Conservation (phyloP, 2,329 filamentous ascomycete genomes). For the Curvularia sp. region DNA sequence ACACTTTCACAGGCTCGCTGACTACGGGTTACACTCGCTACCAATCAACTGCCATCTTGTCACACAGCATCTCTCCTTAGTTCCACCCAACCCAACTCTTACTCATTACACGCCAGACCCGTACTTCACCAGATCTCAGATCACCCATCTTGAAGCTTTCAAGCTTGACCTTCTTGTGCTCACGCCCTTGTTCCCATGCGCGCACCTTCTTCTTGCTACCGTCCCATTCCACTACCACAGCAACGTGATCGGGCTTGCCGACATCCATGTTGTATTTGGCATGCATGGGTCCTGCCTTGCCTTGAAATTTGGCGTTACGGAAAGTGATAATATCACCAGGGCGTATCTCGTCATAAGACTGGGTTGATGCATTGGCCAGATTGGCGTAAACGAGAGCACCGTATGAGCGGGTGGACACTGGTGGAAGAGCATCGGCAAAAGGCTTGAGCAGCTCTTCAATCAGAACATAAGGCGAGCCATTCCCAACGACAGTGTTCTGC, state of each 20-base stretch:
- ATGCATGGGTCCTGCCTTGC: slow-evolving; percentile 94
- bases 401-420: slow-evolving; percentile 87
- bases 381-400: slow-evolving; percentile 94
- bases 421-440: slow-evolving; percentile 75
- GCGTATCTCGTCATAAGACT: slow-evolving; percentile 91
- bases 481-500: slow-evolving; percentile 81
- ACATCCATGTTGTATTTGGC: slow-evolving; percentile 91
- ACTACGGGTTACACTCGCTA: not conserved
- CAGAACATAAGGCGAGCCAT: slow-evolving; percentile 80
- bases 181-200: slow-evolving; percentile 92
- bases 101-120: slow-evolving; percentile 96
- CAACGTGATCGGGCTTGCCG: slow-evolving; percentile 87
- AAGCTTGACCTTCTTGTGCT: slow-evolving; percentile 90
- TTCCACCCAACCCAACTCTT: slow-evolving; percentile 89
- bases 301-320: slow-evolving; percentile 92
- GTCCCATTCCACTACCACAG: slow-evolving; percentile 93
- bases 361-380: slow-evolving; percentile 89
- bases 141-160: slow-evolving; percentile 96
- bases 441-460: slow-evolving; percentile 80
- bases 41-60: not conserved
- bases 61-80: not conserved
- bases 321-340: slow-evolving; percentile 91
- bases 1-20: not conserved
- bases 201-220: slow-evolving; percentile 97
- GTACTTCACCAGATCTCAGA: slow-evolving; percentile 89